Evolutionary conservation across 345 rosid species (phyloP).

Genomic region (Eucalyptus albens): DNA sequence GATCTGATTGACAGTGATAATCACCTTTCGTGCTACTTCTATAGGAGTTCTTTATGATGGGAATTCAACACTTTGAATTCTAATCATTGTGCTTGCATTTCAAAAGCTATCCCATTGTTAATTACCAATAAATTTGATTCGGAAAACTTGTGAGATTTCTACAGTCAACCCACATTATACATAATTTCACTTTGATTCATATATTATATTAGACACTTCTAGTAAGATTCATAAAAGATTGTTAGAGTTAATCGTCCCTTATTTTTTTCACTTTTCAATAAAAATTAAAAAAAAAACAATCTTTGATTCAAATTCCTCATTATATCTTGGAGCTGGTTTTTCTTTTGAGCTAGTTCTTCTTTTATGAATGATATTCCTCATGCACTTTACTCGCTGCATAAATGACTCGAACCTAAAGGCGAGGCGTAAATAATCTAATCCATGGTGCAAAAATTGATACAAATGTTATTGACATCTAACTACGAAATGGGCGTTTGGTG

Average conservation of each 20-base stretch:
- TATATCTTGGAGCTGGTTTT: neutral
- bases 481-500: neutral
- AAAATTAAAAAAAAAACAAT: neutral
- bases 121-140: neutral
- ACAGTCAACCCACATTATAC: fast-evolving
- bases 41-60: neutral
- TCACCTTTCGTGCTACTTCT: neutral
- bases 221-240: neutral
- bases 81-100: neutral
- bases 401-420: neutral
- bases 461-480: neutral
- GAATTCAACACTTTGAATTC: neutral
- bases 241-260: neutral
- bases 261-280: neutral
- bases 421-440: neutral
- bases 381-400: neutral
- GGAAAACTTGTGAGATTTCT: neutral
- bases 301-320: neutral
- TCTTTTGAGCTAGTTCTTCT: neutral
- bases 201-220: fast-evolving
- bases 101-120: neutral
- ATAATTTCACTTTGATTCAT: neutral
- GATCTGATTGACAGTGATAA: neutral
- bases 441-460: neutral
- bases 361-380: neutral